These are phyloP conservation scores for Lepidium aucheri DNA, from an alignment of 345 rosid species.

Conservation along the genomic window DNA sequence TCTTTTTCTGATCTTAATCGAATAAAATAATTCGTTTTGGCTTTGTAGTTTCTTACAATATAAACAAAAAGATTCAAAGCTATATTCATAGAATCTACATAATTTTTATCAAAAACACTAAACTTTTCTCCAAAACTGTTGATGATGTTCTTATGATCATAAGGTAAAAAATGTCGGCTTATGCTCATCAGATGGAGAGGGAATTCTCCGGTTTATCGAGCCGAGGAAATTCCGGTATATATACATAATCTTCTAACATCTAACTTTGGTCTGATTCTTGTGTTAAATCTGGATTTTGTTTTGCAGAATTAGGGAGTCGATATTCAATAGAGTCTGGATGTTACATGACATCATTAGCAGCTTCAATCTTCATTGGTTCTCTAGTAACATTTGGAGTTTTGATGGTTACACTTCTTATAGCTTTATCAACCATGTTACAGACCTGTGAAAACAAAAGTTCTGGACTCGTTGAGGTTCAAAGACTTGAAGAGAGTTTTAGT, in stretches of 20 bases:
- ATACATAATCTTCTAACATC: background rate
- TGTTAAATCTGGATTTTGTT: background rate
- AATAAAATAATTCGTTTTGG: slow-evolving; percentile 4
- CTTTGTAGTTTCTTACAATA: background rate
- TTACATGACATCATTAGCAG: slow-evolving; percentile 71
- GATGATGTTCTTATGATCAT: background rate
- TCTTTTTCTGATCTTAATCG: slow-evolving; percentile 8
- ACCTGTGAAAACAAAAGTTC: slow-evolving; percentile 46
- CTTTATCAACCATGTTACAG: slow-evolving; percentile 68
- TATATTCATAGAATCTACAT: background rate
- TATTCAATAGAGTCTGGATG: slow-evolving; percentile 58
- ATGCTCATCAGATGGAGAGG: slow-evolving; percentile 69
- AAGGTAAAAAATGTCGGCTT: slow-evolving; percentile 54
- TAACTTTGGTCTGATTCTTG: background rate
- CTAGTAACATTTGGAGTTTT: slow-evolving; percentile 56
- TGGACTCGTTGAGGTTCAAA: slow-evolving; percentile 39
- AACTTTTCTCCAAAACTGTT: background rate
- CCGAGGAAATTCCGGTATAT: slow-evolving; percentile 61
- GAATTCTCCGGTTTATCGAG: slow-evolving; percentile 59
- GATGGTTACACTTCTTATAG: slow-evolving; percentile 47
- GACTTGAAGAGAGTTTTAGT: slow-evolving; percentile 26
- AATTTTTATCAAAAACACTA: background rate
- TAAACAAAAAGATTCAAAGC: background rate
- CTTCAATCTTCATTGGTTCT: slow-evolving; percentile 54
- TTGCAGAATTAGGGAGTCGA: slow-evolving; percentile 51